Evolutionary conservation across 106 monocot species (phyloP).

Genomic region (Phalaenopsis aphrodite): DNA sequence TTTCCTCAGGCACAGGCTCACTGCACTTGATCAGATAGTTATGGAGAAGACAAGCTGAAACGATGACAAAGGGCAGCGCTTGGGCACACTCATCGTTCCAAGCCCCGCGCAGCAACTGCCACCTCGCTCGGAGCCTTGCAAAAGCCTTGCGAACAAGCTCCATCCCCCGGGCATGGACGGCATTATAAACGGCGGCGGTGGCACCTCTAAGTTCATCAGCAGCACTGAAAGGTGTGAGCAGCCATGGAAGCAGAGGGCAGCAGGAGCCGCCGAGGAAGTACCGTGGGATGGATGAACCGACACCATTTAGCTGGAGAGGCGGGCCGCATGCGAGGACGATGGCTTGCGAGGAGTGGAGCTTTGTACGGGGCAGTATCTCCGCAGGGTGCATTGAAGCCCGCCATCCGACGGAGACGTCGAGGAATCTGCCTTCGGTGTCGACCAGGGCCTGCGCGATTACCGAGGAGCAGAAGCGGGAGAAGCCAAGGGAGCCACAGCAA

Average conservation of each 20-base stretch:
- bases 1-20: slow-evolving; percentile 28
- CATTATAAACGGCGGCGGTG: slow-evolving; percentile 31
- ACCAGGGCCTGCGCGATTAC: slow-evolving; percentile 58
- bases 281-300: slow-evolving; percentile 12
- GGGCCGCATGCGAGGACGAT: slow-evolving; percentile 12
- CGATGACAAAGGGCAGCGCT: slow-evolving; percentile 65
- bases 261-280: slow-evolving; percentile 59
- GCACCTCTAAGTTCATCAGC: not conserved
- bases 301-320: slow-evolving; percentile 8
- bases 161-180: slow-evolving; percentile 58
- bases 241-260: slow-evolving; percentile 81
- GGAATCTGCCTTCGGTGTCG: slow-evolving; percentile 69
- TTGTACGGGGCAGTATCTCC: slow-evolving; percentile 37
- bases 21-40: slow-evolving; percentile 70
- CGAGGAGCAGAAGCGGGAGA: slow-evolving; percentile 30
- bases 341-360: slow-evolving; percentile 22
- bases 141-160: slow-evolving; percentile 41
- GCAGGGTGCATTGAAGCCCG: slow-evolving; percentile 38
- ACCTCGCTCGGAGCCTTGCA: slow-evolving; percentile 30
- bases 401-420: slow-evolving; percentile 86
- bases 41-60: slow-evolving; percentile 63
- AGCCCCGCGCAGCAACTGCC: slow-evolving; percentile 43
- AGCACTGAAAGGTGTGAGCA: slow-evolving; percentile 47
- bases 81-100: slow-evolving; percentile 67
- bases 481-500: slow-evolving; percentile 65